Evolutionary conservation across 306 rosid species (phyloP).

Genomic region (Fragaria ananassa): DNA sequence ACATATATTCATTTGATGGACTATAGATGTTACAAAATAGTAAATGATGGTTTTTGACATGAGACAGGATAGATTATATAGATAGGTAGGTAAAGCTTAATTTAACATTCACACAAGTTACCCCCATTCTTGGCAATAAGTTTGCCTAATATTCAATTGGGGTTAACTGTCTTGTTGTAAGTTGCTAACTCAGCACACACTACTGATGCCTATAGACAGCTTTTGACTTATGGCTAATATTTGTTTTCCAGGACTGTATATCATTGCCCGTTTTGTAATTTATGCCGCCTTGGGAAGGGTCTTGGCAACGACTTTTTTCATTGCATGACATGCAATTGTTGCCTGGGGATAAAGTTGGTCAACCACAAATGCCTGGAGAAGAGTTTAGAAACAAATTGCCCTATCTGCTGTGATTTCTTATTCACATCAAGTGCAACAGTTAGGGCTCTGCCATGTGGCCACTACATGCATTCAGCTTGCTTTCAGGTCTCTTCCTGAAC

Average conservation of each 20-base stretch:
- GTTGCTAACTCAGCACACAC: neutral
- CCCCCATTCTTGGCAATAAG: neutral
- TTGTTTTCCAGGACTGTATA: conserved; percentile 67
- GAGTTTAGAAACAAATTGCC: conserved; percentile 93
- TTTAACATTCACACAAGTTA: neutral
- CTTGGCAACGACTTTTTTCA: conserved; percentile 94
- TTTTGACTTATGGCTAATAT: conserved; percentile 2
- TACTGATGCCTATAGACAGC: neutral
- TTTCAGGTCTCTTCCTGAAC: conserved; percentile 65
- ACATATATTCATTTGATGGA: neutral
- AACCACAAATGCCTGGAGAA: conserved; percentile 96
- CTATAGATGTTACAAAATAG: neutral
- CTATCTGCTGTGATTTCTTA: conserved; percentile 90
- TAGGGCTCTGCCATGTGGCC: conserved; percentile 95
- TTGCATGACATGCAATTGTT: conserved; percentile 98
- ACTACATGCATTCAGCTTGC: conserved; percentile 99
- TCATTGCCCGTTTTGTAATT: conserved; percentile 98
- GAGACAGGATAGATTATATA: neutral
- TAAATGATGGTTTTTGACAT: neutral
- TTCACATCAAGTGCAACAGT: conserved; percentile 97
- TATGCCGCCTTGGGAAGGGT: conserved; percentile 96
- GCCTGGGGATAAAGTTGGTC: conserved; percentile 77
- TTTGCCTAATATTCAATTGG: neutral
- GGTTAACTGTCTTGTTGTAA: neutral
- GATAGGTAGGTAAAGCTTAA: neutral